Evolutionary conservation across 2,329 filamentous ascomycete species (phyloP).

Genomic region (Cercospora zeina): DNA sequence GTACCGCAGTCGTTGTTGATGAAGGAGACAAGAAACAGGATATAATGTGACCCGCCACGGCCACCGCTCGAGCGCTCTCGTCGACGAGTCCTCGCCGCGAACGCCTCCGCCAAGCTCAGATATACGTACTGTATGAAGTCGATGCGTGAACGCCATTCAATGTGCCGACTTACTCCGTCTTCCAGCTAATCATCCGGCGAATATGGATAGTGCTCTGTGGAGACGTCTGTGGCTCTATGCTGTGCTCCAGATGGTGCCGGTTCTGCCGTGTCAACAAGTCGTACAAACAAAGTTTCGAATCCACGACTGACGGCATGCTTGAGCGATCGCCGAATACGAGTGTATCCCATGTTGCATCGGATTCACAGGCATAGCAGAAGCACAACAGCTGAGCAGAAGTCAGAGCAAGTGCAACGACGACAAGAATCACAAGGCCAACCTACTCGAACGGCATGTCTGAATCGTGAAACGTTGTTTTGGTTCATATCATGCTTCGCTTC

Average conservation of each 20-base stretch:
- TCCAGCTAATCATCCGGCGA: neutral
- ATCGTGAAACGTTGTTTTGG: neutral
- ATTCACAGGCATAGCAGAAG: neutral
- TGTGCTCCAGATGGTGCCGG: neutral
- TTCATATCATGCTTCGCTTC: slow-evolving; percentile 9
- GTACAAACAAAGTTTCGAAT: neutral
- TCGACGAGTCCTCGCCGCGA: neutral
- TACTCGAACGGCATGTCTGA: neutral
- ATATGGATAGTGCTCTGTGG: neutral
- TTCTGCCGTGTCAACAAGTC: neutral
- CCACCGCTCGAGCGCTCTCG: neutral
- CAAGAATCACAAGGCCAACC: too few relatives aligned
- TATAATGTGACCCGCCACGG: neutral
- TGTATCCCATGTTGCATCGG: neutral
- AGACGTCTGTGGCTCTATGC: neutral
- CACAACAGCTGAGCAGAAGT: too few relatives aligned
- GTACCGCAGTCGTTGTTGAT: neutral
- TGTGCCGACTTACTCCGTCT: neutral
- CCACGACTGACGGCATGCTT: neutral
- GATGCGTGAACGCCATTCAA: neutral
- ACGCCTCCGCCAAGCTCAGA: neutral
- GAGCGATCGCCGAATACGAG: neutral
- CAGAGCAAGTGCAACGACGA: too few relatives aligned
- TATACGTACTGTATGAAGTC: neutral
- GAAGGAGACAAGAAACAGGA: neutral